A percentile compares a stretch with the other conserved stretches of the same genome.
Evolutionary conservation across 176 grass and related monocot genomes (phyloP).

Genomic region (Musa acuminata): DNA sequence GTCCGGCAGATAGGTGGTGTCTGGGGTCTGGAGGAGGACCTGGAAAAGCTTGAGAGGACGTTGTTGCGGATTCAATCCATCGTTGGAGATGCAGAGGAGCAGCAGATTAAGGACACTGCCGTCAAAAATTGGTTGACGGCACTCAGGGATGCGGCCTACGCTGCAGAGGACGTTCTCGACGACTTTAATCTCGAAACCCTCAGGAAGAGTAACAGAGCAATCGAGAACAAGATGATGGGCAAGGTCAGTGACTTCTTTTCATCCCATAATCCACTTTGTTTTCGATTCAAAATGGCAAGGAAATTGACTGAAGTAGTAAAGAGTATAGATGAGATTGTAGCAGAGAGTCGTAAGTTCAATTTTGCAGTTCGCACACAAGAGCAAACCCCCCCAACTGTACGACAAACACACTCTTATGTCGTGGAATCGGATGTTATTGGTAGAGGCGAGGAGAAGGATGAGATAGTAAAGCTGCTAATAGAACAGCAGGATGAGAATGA

Average conservation of each 20-base stretch:
- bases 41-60: not conserved
- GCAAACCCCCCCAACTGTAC: not conserved
- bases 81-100: slow-evolving; percentile 10
- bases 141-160: slow-evolving; percentile 19
- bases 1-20: not conserved
- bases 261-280: not conserved
- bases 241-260: slow-evolving; percentile 2
- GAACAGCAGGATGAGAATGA: not conserved
- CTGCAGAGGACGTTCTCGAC: slow-evolving; percentile 38
- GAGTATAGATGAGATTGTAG: not conserved
- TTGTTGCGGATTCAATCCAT: not conserved
- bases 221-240: not conserved
- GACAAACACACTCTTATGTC: slow-evolving; percentile 11
- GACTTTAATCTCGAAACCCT: slow-evolving; percentile 28
- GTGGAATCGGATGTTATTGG: slow-evolving; percentile 13
- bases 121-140: slow-evolving; percentile 20
- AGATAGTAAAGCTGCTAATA: slow-evolving; percentile 17
- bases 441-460: slow-evolving; percentile 25
- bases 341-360: slow-evolving; percentile 4
- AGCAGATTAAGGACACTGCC: not conserved
- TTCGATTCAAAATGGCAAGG: not conserved
- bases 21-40: slow-evolving; percentile 12
- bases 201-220: slow-evolving; percentile 10
- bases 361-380: not conserved
- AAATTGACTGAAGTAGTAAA: slow-evolving; percentile 26